Base-by-base conservation (phyloP, 139 green algal species). In the Medakamo hakoo region DNA sequence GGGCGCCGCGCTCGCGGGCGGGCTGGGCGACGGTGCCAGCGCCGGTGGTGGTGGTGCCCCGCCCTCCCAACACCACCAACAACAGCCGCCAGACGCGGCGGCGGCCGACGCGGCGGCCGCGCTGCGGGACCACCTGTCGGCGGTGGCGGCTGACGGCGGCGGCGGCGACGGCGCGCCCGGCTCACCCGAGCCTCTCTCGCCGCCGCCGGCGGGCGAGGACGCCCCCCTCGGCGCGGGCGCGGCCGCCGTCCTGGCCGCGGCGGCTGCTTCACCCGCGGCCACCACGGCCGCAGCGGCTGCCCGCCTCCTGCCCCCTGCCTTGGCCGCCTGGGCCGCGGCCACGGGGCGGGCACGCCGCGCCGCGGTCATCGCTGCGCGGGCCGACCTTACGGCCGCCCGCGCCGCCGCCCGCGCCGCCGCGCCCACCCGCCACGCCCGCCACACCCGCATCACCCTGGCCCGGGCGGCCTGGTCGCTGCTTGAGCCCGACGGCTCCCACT, bases 341-440 rank as follows among this genome's bases (percentile, higher is more conserved):
- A 16, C 40, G 9, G 40, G 9, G 9, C 9, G 9, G 9, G 40
- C 40, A 9, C 40, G 40, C 40, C 9, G 9, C 40, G 40, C 40
- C 9, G 40, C 9, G 40, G 9, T 9, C 9, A 16, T 9, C 9
- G 40, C 40, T 52, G 40, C 40, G 9, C 9, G 9, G 9, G 40
- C 40, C 40, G 40, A 9, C 40, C 40, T 52, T 9, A 16, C 40
- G 71, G 31, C 56, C 63, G 22, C 49, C 30, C 55, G 22, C 60
- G n/a, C 22, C 28, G 52, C 27, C 22, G n/a, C 55, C 49, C 62
- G 21, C 57, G 68, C 55, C 73, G 80, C 64, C 65, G 57, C 49
- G 75, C 82, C 63, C 55, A 68, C 20, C 80, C 77, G 21, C 71
- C 67, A 73, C 18, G 57, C 16, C 23, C 4, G 28, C 26, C 40